Percentiles rank a stretch among this genome's conserved stretches.
Evolutionary conservation across 305 asterid genomes (phyloP).

Genomic region (Fraxinus ornus): DNA sequence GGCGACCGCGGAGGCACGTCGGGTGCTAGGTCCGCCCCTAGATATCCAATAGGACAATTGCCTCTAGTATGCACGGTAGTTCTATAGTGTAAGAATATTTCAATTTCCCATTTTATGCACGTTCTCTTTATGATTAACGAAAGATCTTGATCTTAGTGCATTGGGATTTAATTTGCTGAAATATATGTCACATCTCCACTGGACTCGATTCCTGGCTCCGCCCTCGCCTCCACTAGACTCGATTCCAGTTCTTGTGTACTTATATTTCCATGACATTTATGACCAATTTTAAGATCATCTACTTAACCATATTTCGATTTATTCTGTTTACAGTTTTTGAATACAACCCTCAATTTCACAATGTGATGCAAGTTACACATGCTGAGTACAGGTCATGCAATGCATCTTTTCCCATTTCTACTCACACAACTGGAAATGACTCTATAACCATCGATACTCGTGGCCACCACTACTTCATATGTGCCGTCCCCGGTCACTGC

Average conservation of each 20-base stretch:
- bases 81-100: not conserved
- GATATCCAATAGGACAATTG: not conserved
- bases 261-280: not conserved
- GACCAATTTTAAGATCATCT: not conserved
- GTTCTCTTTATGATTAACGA: not conserved
- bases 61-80: not conserved
- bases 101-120: not conserved
- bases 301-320: not conserved
- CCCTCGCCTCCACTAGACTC: not conserved
- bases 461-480: slow-evolving; percentile 80
- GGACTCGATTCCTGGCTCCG: not conserved
- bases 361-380: slow-evolving; percentile 84
- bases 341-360: slow-evolving; percentile 81
- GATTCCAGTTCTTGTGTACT: not conserved
- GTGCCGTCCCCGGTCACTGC: slow-evolving; percentile 88
- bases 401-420: slow-evolving; percentile 66
- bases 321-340: slow-evolving; percentile 45
- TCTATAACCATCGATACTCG: slow-evolving; percentile 50
- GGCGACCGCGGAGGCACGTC: too few species aligned
- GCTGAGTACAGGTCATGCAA: slow-evolving; percentile 59
- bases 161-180: not conserved
- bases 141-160: not conserved
- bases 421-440: slow-evolving; percentile 83
- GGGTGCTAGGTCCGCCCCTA: too few species aligned
- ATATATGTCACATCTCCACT: not conserved